Percentiles rank a stretch among this genome's conserved stretches.
Evolutionary conservation across 768 basidiomycete genomes (phyloP).

Genomic region (Suillus tomentosus): DNA sequence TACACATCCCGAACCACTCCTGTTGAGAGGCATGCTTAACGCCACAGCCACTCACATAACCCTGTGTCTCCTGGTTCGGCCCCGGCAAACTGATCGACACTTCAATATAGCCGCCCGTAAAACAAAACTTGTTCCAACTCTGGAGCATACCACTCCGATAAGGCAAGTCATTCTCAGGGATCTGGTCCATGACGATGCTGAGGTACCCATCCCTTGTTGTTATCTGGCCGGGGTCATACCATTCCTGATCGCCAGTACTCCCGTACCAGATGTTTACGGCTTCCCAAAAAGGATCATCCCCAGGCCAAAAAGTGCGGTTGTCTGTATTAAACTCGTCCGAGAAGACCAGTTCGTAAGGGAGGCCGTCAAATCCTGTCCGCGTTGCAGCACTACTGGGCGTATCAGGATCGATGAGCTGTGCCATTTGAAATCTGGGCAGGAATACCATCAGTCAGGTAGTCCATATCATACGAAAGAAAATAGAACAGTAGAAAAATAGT

Average conservation of each 20-base stretch:
- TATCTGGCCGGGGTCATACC: conserved; percentile 71
- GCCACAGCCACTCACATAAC: conserved; percentile 40
- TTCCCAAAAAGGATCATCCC: conserved; percentile 73
- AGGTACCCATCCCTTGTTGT: conserved; percentile 68
- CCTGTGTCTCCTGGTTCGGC: conserved; percentile 49
- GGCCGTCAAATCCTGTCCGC: conserved; percentile 72
- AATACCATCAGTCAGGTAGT: background rate
- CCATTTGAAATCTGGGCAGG: conserved; percentile 41
- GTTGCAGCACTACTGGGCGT: conserved; percentile 63
- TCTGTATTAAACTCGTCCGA: conserved; percentile 65
- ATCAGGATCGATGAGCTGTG: conserved; percentile 64
- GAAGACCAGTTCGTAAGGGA: conserved; percentile 66
- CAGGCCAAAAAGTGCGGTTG: conserved; percentile 54
- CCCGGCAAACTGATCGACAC: conserved; percentile 62
- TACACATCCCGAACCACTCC: background rate
- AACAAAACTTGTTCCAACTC: conserved; percentile 91
- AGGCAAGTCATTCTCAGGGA: conserved; percentile 53
- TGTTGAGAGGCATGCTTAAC: background rate
- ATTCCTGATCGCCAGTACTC: conserved; percentile 68
- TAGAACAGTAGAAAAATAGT: background rate
- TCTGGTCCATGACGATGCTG: conserved; percentile 67
- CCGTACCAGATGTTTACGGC: conserved; percentile 75
- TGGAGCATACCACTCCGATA: conserved; percentile 83
- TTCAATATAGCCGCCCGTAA: conserved; percentile 76
- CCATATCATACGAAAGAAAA: conserved; percentile 16